Conservation (phyloP, 2,329 filamentous ascomycete species). For the Scedosporium minutisporum region DNA sequence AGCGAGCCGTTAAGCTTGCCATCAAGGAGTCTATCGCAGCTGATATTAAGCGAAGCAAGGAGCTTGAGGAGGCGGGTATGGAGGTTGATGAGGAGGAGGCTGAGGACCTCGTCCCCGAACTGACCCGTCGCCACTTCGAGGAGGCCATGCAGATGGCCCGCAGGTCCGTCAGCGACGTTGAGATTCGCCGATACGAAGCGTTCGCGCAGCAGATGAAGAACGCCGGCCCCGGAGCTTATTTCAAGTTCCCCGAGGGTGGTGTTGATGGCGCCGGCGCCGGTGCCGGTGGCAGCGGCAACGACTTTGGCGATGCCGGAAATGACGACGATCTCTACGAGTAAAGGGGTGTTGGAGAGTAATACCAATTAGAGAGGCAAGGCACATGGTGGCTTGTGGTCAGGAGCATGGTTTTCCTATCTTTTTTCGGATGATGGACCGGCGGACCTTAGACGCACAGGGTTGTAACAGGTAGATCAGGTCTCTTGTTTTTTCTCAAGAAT, state of each 20-base stretch:
- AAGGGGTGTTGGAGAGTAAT: neutral
- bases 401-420: neutral
- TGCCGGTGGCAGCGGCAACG: conserved; percentile 48
- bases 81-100: conserved; percentile 56
- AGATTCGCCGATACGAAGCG: conserved; percentile 96
- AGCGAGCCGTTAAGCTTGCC: conserved; percentile 97
- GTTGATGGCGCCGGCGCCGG: conserved; percentile 43
- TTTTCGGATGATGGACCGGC: neutral
- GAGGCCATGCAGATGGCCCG: conserved; percentile 95
- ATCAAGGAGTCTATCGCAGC: conserved; percentile 91
- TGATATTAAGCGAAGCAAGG: conserved; percentile 86
- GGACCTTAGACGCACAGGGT: neutral
- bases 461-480: neutral
- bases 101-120: conserved; percentile 90
- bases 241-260: conserved; percentile 84
- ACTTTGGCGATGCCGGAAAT: conserved; percentile 79
- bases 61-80: conserved; percentile 79
- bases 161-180: conserved; percentile 88
- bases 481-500: neutral
- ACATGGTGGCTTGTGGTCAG: neutral
- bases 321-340: conserved; percentile 90
- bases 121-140: conserved; percentile 95
- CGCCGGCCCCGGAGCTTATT: conserved; percentile 86
- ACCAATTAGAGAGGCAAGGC: neutral
- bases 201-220: conserved; percentile 99